Evolutionary conservation across 2,329 filamentous ascomycete genomes (phyloP).

Genomic region (Exophiala calicioides): DNA sequence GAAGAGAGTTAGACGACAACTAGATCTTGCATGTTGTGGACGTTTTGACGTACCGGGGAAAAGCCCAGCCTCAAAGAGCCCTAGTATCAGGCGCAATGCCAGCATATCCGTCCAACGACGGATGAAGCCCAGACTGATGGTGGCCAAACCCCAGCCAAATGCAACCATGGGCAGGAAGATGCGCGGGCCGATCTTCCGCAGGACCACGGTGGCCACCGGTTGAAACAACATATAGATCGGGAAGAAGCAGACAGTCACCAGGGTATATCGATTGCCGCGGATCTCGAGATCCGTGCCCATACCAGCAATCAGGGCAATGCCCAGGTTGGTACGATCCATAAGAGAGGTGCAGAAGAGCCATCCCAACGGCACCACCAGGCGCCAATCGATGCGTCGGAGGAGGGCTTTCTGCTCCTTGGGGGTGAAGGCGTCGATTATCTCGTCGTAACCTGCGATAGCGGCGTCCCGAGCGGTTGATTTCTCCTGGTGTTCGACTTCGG

Average conservation of each 20-base stretch:
- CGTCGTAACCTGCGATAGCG: too few species aligned
- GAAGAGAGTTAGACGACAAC: too few species aligned
- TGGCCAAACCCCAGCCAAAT: not conserved
- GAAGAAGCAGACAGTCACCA: not conserved
- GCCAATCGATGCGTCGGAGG: not conserved
- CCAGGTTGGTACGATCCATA: not conserved
- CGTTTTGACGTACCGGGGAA: not conserved
- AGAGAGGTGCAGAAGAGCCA: not conserved
- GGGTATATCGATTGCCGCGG: not conserved
- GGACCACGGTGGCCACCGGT: not conserved
- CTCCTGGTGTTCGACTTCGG: too few species aligned
- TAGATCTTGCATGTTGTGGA: too few species aligned
- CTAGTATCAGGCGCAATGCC: not conserved
- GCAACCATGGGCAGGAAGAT: not conserved
- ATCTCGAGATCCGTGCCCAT: not conserved
- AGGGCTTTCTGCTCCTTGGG: not conserved
- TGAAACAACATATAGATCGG: not conserved
- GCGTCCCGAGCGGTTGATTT: too few species aligned
- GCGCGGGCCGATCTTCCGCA: not conserved
- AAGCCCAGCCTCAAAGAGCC: not conserved
- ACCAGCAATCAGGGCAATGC: too few species aligned
- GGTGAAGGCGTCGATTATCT: not conserved
- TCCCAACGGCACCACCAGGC: not conserved
- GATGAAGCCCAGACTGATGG: not conserved
- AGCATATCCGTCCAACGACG: not conserved